A percentile compares a stretch with the other conserved stretches of the same genome.
Evolutionary conservation across 306 rosid species (phyloP).

Genomic region (Lathyrus aphaca): DNA sequence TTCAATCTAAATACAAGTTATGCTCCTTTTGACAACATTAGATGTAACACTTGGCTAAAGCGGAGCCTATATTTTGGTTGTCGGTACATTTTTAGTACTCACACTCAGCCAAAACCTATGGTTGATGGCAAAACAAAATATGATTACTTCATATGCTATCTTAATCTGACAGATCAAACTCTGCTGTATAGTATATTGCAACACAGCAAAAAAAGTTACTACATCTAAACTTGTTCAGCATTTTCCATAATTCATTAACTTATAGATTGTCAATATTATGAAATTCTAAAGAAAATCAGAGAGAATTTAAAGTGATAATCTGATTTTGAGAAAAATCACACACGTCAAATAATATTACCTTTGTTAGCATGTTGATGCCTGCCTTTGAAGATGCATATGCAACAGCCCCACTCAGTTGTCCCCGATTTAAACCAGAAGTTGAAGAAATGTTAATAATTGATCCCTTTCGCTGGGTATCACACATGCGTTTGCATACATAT

Average conservation of each 20-base stretch:
- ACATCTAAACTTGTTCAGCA: conserved; percentile 3
- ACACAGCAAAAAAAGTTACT: not conserved
- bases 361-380: conserved; percentile 58
- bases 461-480: conserved; percentile 54
- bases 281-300: conserved; percentile 16
- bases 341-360: conserved; percentile 48
- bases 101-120: not conserved
- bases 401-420: conserved; percentile 62
- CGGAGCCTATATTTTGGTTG: not conserved
- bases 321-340: no score
- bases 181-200: not conserved
- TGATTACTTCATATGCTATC: not conserved
- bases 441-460: conserved; percentile 78
- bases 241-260: conserved; percentile 11
- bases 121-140: not conserved
- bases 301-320: not conserved
- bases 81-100: not conserved
- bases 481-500: conserved; percentile 61
- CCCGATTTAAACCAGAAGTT: conserved; percentile 65
- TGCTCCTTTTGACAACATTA: not conserved
- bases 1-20: not conserved
- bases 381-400: conserved; percentile 76
- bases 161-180: conserved; percentile 3
- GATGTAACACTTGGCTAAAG: not conserved
- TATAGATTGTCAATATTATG: not conserved